phyloP scores from a whole-genome alignment of 306 rosid species.

The Cucumis hystrix region DNA sequence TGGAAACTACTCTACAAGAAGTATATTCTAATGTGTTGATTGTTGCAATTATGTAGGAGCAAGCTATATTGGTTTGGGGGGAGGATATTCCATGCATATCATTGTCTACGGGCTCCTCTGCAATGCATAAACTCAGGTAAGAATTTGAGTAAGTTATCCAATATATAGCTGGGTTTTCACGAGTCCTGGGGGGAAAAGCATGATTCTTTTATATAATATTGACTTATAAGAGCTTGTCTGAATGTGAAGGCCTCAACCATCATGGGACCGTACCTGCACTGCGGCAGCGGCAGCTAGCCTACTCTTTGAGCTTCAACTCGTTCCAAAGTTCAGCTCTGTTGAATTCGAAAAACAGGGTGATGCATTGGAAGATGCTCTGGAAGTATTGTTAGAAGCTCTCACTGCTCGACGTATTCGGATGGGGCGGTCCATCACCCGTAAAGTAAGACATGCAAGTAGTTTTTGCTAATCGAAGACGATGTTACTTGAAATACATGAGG shows the following conservation, averaged over 20 bases:
- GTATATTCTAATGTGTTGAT: not conserved
- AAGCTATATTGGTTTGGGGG: slow-evolving; percentile 61
- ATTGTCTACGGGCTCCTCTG: slow-evolving; percentile 59
- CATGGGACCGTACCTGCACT: slow-evolving; percentile 95
- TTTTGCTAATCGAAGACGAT: slow-evolving; percentile 7
- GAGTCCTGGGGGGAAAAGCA: not conserved
- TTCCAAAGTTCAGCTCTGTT: slow-evolving; percentile 35
- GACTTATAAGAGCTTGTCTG: not conserved
- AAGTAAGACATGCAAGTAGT: slow-evolving; percentile 40
- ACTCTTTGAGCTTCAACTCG: slow-evolving; percentile 62
- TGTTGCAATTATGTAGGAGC: slow-evolving; percentile 38
- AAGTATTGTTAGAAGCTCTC: slow-evolving; percentile 55
- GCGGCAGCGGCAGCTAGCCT: slow-evolving; percentile 76
- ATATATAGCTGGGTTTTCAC: not conserved
- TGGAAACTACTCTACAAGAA: not conserved
- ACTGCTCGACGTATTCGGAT: slow-evolving; percentile 70
- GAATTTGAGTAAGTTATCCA: slow-evolving; percentile 5
- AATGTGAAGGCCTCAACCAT: slow-evolving; percentile 74
- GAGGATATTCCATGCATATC: slow-evolving; percentile 72
- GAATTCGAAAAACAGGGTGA: slow-evolving; percentile 56
- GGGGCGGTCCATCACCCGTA: slow-evolving; percentile 87
- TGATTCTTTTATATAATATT: not conserved
- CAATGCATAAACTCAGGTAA: slow-evolving; percentile 92
- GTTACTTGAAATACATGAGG: not conserved
- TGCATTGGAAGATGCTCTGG: slow-evolving; percentile 50